Evolutionary conservation across 768 basidiomycete species (phyloP).

Genomic region (Sarcomyxa edulis): DNA sequence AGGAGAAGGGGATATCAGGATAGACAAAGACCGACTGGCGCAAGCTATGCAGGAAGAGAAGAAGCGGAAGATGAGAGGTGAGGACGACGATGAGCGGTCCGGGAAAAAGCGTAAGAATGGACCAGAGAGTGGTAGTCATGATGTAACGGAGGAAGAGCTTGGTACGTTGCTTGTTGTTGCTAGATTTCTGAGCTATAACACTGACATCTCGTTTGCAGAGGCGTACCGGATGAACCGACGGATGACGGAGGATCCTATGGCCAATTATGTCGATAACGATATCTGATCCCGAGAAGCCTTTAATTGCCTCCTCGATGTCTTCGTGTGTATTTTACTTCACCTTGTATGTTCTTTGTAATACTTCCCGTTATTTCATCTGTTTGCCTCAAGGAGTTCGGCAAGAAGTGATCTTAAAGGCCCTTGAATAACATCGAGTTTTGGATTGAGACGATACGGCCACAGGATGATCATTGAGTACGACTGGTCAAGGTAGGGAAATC

Average conservation of each 20-base stretch:
- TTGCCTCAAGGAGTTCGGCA: not conserved
- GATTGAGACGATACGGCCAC: too few relatives aligned
- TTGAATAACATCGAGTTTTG: too few relatives aligned
- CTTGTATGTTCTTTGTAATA: slow-evolving; percentile 9
- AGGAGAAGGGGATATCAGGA: slow-evolving; percentile 75
- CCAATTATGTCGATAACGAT: slow-evolving; percentile 75
- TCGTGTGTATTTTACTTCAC: too few relatives aligned
- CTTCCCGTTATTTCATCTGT: slow-evolving; percentile 2
- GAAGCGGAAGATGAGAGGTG: slow-evolving; percentile 66
- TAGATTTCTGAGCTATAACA: too few relatives aligned
- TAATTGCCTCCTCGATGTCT: too few relatives aligned
- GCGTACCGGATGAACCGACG: slow-evolving; percentile 82
- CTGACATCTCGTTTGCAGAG: too few relatives aligned
- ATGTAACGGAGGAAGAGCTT: slow-evolving; percentile 86
- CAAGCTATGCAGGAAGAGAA: slow-evolving; percentile 73
- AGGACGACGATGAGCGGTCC: slow-evolving; percentile 50
- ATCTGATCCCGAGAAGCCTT: slow-evolving; percentile 10
- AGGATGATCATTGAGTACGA: too few relatives aligned
- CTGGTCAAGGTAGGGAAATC: too few relatives aligned
- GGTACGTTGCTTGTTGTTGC: slow-evolving; percentile 33
- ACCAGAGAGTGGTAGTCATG: slow-evolving; percentile 49
- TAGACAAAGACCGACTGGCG: slow-evolving; percentile 67
- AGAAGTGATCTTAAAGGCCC: not conserved
- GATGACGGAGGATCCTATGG: slow-evolving; percentile 87
- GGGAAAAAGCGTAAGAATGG: slow-evolving; percentile 58